Percentiles rank a stretch among this genome's conserved stretches.
phyloP scores from a whole-genome alignment of 2,329 filamentous ascomycete genomes.

The Clonostachys rosea region DNA sequence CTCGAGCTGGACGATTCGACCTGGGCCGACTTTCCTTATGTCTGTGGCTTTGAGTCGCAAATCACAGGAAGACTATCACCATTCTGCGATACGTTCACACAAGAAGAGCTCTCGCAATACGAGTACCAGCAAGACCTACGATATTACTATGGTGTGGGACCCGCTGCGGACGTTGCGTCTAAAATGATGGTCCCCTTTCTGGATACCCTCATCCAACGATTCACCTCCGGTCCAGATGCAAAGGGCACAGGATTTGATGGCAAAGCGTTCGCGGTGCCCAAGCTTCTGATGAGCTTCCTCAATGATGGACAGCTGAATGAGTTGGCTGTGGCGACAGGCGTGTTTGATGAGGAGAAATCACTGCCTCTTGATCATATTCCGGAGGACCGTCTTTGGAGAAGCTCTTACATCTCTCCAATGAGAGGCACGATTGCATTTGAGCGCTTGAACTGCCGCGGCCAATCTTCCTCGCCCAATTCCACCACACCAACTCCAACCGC shows the following conservation, averaged over 20 bases:
- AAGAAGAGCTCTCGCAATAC: constrained; percentile 57
- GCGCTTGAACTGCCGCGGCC: constrained; percentile 45
- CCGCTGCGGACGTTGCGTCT: constrained; percentile 38
- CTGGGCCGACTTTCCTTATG: constrained; percentile 56
- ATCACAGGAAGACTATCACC: constrained; percentile 57
- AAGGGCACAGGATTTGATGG: constrained; percentile 41
- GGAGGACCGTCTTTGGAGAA: constrained; percentile 44
- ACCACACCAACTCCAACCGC: background rate
- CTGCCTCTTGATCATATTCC: constrained; percentile 43
- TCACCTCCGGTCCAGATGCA: constrained; percentile 45
- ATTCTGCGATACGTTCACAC: constrained; percentile 58
- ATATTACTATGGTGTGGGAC: constrained; percentile 63
- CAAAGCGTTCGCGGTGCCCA: constrained; percentile 42
- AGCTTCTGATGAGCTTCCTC: constrained; percentile 55
- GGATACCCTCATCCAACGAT: constrained; percentile 42
- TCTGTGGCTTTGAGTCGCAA: constrained; percentile 69
- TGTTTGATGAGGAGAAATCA: constrained; percentile 51
- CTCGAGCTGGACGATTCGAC: constrained; percentile 50
- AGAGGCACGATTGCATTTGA: constrained; percentile 63
- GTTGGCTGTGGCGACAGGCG: constrained; percentile 52
- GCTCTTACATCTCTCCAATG: constrained; percentile 56
- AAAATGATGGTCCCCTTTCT: constrained; percentile 60
- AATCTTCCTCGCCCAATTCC: constrained; percentile 2
- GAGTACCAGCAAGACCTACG: constrained; percentile 65
- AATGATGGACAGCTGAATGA: constrained; percentile 65